Evolutionary conservation across 2,329 filamentous ascomycete genomes (phyloP).

Genomic region (Lasiodiplodia theobromae): DNA sequence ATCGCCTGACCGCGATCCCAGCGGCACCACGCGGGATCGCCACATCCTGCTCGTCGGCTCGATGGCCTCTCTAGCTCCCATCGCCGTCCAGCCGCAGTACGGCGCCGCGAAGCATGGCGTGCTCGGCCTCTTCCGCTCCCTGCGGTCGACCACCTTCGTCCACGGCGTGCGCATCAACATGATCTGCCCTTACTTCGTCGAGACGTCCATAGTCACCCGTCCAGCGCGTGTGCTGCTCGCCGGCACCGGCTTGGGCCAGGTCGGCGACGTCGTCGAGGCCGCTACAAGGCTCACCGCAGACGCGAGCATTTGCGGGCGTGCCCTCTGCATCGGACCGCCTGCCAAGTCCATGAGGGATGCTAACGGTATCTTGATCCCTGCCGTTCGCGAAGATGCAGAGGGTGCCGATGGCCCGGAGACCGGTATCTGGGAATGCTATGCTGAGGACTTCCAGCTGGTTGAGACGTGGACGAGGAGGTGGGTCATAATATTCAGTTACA

Average conservation of each 20-base stretch:
- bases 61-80: constrained; percentile 60
- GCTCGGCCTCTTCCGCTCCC: constrained; percentile 67
- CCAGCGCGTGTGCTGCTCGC: constrained; percentile 61
- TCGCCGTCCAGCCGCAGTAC: constrained; percentile 60
- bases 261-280: constrained; percentile 69
- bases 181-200: constrained; percentile 71
- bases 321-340: constrained; percentile 65
- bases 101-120: constrained; percentile 70
- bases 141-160: constrained; percentile 59
- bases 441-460: constrained; percentile 63
- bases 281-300: constrained; percentile 68
- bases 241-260: constrained; percentile 61
- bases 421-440: constrained; percentile 68
- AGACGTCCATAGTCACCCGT: constrained; percentile 64
- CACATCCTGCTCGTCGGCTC: constrained; percentile 70
- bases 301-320: constrained; percentile 62
- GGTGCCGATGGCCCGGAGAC: constrained; percentile 45
- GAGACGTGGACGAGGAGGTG: constrained; percentile 65
- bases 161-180: constrained; percentile 69
- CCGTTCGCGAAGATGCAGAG: constrained; percentile 30
- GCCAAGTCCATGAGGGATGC: constrained; percentile 56
- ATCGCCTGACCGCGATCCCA: constrained; percentile 34
- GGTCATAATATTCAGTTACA: constrained; percentile 61
- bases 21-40: constrained; percentile 55
- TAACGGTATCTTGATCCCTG: constrained; percentile 38